Evolutionary conservation across 169 alveolate species (phyloP).

Genomic region (Cyclospora cayetanensis): DNA sequence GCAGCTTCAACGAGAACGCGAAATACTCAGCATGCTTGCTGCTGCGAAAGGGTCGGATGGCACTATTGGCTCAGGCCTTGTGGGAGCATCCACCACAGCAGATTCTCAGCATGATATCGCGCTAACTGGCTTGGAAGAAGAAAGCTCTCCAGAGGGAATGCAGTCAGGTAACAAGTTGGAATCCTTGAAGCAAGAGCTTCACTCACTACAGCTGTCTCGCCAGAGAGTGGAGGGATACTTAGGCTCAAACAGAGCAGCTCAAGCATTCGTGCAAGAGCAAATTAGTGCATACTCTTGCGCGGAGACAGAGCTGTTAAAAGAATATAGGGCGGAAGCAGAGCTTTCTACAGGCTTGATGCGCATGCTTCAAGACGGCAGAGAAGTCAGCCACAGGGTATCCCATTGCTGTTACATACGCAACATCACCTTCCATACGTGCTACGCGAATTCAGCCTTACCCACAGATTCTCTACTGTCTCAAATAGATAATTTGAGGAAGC

Average conservation of each 20-base stretch:
- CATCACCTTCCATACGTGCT: conserved; percentile 15
- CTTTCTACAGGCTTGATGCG: not conserved
- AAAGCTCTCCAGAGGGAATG: not conserved
- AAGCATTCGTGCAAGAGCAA: conserved; percentile 44
- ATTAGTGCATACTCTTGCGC: conserved; percentile 3
- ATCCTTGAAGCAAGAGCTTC: conserved; percentile 42
- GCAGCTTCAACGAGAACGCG: conserved; percentile 64
- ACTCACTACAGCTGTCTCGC: conserved; percentile 47
- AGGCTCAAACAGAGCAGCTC: conserved; percentile 22
- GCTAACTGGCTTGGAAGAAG: conserved; percentile 23
- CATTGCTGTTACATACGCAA: not conserved
- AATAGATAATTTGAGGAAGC: conserved; percentile 4
- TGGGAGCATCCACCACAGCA: not conserved
- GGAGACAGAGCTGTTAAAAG: conserved; percentile 41
- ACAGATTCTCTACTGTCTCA: conserved; percentile 24
- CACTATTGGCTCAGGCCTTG: not conserved
- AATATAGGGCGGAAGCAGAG: conserved; percentile 2
- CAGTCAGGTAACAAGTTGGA: not conserved
- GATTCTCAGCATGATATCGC: not conserved
- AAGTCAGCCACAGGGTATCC: conserved; percentile 32
- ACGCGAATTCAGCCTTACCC: conserved; percentile 40
- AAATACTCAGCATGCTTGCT: conserved; percentile 7
- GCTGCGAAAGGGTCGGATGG: conserved; percentile 5
- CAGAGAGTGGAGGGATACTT: conserved; percentile 41
- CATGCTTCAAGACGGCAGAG: not conserved